Evolutionary conservation across 306 rosid genomes (phyloP), one percentile per base, ranked within the genome.

Genomic region (Datisca glomerata): DNA sequence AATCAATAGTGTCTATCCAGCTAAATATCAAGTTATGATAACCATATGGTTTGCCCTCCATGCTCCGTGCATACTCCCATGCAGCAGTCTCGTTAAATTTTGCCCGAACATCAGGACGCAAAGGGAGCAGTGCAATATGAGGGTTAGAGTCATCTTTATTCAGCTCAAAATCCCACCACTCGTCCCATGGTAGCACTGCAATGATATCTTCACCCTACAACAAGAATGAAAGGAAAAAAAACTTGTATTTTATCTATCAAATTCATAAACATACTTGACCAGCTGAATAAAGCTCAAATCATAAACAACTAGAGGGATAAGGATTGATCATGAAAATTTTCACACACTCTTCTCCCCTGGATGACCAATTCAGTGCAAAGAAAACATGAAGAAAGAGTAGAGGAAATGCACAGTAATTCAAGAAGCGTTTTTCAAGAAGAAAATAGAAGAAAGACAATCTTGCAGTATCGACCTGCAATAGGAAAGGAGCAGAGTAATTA

Each of bases 1-100:
- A 76, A 1, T 3, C 49, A 49, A 68, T 16, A 43, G 97, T 87
- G 59, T 87, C 97, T 50, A 87, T 82, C 97, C 94, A 87, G 62
- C 94, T 77, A 63, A 87, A 87, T 56, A 87, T 76, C 80, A 69
- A 12, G 63, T 85, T 85, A 63, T 85, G 96, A 68, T 74, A 85
- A 56, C 96, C 96, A 65, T 80, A 85, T 4, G 85, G 89, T 47
- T 64, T 62, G 19, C 89, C 96, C 18, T 27, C 61, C 96, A 85
- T 85, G 71, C 78, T 76, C 51, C 31, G 40, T 15, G 73, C 93
- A 57, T 63, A 87, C 63, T 87, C 94, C 97, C 97, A 87, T 1
- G 97, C 97, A 41, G 93, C 94, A 56, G 93, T 69, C 70, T 87
- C 80, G 22, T 82, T 83, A 56, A 87, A 83, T 54, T 49, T 79